Percentiles rank a stretch among this genome's conserved stretches.
phyloP scores from a whole-genome alignment of 805 yeast species.

The Myxozyma geophila region DNA sequence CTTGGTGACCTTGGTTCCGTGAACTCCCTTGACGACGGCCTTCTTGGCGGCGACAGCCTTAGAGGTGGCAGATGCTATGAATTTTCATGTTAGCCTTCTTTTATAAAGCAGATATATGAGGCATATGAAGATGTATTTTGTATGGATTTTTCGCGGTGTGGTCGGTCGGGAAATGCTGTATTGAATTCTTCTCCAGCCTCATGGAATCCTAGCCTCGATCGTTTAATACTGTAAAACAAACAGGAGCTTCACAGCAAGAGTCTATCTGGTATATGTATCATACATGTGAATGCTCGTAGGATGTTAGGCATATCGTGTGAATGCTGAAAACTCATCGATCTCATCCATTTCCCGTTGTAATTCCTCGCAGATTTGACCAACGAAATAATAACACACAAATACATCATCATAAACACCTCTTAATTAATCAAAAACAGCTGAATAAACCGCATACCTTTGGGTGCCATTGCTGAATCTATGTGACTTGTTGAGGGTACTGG shows the following conservation, averaged over 20 bases:
- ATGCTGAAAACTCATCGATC: neutral
- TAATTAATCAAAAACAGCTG: neutral
- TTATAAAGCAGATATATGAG: neutral
- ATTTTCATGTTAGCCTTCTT: neutral
- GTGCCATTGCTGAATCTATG: constrained; percentile 20
- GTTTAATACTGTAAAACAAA: too few species aligned
- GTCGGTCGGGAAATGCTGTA: too few species aligned
- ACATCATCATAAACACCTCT: neutral
- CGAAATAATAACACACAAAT: neutral
- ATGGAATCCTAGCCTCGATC: too few species aligned
- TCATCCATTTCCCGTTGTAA: neutral
- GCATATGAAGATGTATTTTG: neutral
- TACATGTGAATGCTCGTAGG: too few species aligned
- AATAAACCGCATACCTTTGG: constrained; percentile 13
- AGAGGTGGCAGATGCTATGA: constrained; percentile 45
- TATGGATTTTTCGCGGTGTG: too few species aligned
- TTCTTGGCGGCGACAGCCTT: constrained; percentile 98
- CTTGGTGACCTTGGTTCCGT: constrained; percentile 86
- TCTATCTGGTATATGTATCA: too few species aligned
- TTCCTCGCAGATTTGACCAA: neutral
- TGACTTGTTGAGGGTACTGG: neutral
- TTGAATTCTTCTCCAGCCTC: too few species aligned
- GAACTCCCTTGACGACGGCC: constrained; percentile 97
- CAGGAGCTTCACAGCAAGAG: too few species aligned
- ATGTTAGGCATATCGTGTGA: too few species aligned